These are phyloP conservation scores for Trichothecium roseum DNA, from an alignment of 2,329 filamentous ascomycete species.

Conservation along the genomic window DNA sequence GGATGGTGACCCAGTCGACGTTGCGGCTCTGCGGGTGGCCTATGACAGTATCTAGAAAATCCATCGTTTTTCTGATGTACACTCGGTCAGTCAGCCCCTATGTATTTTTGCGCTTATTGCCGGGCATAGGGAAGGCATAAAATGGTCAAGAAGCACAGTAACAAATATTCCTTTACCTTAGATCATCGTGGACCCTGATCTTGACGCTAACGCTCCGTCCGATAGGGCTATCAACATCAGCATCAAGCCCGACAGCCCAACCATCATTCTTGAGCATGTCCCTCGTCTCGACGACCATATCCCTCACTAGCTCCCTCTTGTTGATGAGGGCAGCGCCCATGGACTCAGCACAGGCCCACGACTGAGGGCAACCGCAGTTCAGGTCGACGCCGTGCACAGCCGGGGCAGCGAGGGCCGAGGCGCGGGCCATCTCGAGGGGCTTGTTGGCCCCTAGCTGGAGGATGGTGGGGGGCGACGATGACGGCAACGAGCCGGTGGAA, in stretches of 20 bases:
- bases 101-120: background rate
- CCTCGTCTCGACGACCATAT: slow-evolving; percentile 52
- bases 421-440: slow-evolving; percentile 50
- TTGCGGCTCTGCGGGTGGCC: slow-evolving; percentile 37
- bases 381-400: slow-evolving; percentile 56
- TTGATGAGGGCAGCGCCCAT: slow-evolving; percentile 63
- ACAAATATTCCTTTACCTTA: too few relatives aligned
- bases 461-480: slow-evolving; percentile 51
- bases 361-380: slow-evolving; percentile 65
- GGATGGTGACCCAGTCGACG: slow-evolving; percentile 61
- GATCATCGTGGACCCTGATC: slow-evolving; percentile 56
- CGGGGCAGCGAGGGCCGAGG: slow-evolving; percentile 50
- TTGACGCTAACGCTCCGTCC: slow-evolving; percentile 58
- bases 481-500: slow-evolving; percentile 30
- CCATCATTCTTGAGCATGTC: slow-evolving; percentile 38
- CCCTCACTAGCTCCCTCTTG: slow-evolving; percentile 50
- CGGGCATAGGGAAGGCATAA: too few relatives aligned
- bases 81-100: background rate
- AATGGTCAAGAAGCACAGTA: background rate
- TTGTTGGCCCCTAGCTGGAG: slow-evolving; percentile 58
- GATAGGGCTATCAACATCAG: slow-evolving; percentile 29
- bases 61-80: slow-evolving; percentile 37
- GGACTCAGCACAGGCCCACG: slow-evolving; percentile 59
- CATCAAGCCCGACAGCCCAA: slow-evolving; percentile 36
- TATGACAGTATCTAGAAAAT: slow-evolving; percentile 54